Evolutionary conservation across 768 basidiomycete species (phyloP), one percentile per base, ranked within the genome.

Genomic region (Mycena vitilis): DNA sequence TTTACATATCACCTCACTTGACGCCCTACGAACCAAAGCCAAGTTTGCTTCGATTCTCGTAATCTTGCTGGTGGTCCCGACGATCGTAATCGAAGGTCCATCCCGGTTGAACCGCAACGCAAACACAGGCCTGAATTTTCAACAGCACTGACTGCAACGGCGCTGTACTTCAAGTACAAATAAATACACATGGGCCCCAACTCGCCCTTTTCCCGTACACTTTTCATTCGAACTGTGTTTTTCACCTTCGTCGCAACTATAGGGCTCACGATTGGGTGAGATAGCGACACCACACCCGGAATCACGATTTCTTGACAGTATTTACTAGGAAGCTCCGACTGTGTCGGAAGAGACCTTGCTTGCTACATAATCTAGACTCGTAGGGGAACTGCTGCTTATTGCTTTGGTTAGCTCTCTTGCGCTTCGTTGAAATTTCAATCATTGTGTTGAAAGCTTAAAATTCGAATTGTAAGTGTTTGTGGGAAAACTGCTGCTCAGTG

Each of bases 71-170:
- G 16, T 58, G 16, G 25, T 58, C 30, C 57, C 57, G 13, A 34
- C 44, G 3, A 47, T 58, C 20, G 6, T 58, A 18, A 58, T 58
- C 16, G 57, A 58, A 58, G 57, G 57, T 58, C 20, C 25, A 15
- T 8, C 34, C 23, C 5, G 11, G 5, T 18, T 30, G 30, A 30
- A 30, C 3, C 5, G 30, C 5, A 30, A 30, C 5, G 30, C 30
- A 30, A 30, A 30, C 30, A 34, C 16, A 25, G 9, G 44, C 25
- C 4, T 34, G 34, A 45, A 45, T n/a, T 40, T 18, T 6, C 40
- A 25, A n/a, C 25, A 58, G 57, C 25, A 16, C 18, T 58, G 42
- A 45, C 42, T 18, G 57, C 42, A 58, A 45, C 30, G 10, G 34
- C 44, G 9, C 37, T 58, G 6, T 58, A 58, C 57, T 34, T 23